Base-by-base conservation (phyloP, 176 grass and related monocot genomes). In the maize (Zea mays) region DNA sequence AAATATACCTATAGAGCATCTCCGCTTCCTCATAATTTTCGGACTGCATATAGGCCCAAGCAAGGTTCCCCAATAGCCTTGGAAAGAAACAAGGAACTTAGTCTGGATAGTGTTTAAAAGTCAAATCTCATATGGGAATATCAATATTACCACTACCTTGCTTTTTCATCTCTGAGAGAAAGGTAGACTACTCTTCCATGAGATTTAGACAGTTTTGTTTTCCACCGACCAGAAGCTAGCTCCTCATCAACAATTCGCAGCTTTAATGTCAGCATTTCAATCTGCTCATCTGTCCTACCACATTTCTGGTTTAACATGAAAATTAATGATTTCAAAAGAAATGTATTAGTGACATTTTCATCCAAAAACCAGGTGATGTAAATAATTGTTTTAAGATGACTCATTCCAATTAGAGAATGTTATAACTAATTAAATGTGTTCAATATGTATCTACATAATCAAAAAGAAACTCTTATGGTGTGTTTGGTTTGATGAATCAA, bases 161-260 rank as follows among this genome's bases (percentile, higher is more conserved):
- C 76, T 67, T 87, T 90, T 87, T 93, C 91, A 82, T 87, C 81
- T 50, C 80, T 89, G 15, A 93, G 69, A 81, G 87, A 83, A 7
- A 93, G 68, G 67, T 87, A 84, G 20, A 87, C 67, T 65, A 63
- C 76, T 77, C 88, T 87, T 66, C 87, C 91, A 72, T 93, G 82
- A 85, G 78, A 90, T 73, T 86, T 90, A 72, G 82, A 79, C 42
- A 85, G 14, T 46, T 93, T 90, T 45, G 78, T 83, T 83, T 70
- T 90, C 91, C 91, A 90, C 34, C 87, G 78, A 19, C 87, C 91
- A 72, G 88, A 93, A 73, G 87, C 87, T 83, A 90, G 84, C 61
- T 89, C 91, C 59, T 93, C 87, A 41, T 93, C 87, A 73, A 90
- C 80, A 68, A 87, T 82, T 89, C 69, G 87, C 60, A 88, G 52